Base-by-base conservation (phyloP, 2,329 filamentous ascomycete species). In the Aspergillus ustus region DNA sequence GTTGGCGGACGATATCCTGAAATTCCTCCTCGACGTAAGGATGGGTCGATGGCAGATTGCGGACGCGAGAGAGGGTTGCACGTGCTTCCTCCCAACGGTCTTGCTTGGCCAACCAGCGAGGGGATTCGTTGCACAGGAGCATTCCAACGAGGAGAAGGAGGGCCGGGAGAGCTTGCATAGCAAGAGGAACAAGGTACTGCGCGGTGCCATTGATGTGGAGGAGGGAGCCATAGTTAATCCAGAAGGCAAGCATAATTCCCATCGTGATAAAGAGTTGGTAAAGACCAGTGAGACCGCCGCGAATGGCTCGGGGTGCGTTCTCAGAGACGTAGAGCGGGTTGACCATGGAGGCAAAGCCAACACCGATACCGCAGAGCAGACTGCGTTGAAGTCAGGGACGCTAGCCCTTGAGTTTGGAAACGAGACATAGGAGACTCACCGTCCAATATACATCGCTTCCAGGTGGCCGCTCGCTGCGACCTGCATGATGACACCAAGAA, bases 11-110 rank as follows among this genome's bases (percentile, higher is more conserved):
- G 72, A 89, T 89, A 67, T 89, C 86, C 40, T 81, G 79, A 60
- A 89, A 82, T 71, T 89, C 87, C 2, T 82, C 80, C 53, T 84
- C 81, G n/a, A 87, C 70, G 68, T 87, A 87, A 0, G 81, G 80
- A 67, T 87, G 84, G 11, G 78, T 77, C 11, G 77, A 60, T 1
- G 82, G 78, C 2, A 90, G 78, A 59, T 84, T 79, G 44, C 88
- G 84, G 45, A 91, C 80, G 43, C 75, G 79, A 20, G 83, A 80
- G 7, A 92, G 81, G 19, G 87, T 83, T 0, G 62, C 63, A 3
- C 82, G 84, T 1, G 89, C 86, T 45, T 88, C 80, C 62, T 91
- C 88, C 87, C 87, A 90, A 65, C 87, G 83, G 67, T 90, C 88
- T 68, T 86, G 82, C 66, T 87, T 85, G 25, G 88, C 89, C 25